Conservation (phyloP, 441 rosid genomes). For the Jatropha multifida region DNA sequence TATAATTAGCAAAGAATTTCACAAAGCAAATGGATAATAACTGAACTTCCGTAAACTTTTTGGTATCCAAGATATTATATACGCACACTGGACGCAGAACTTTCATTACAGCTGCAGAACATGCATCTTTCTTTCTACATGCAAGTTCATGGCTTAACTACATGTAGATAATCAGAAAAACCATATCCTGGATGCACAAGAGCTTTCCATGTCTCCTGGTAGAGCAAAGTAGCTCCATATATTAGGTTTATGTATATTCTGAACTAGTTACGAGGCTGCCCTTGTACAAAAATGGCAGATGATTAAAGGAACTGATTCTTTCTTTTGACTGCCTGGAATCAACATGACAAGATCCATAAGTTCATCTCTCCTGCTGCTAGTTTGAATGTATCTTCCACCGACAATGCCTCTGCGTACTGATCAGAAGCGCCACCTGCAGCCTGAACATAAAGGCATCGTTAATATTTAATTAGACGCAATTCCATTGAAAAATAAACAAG, state of each 20-base stretch:
- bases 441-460: slow-evolving; percentile 21
- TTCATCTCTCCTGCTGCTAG: slow-evolving; percentile 59
- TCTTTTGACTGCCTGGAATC: slow-evolving; percentile 16
- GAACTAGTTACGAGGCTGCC: not conserved
- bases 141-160: not conserved
- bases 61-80: not conserved
- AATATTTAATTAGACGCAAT: not conserved
- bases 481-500: not conserved
- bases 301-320: not conserved
- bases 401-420: slow-evolving; percentile 36
- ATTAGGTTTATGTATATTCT: not conserved
- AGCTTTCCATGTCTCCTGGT: not conserved
- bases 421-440: slow-evolving; percentile 31
- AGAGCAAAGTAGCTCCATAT: not conserved
- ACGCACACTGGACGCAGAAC: not conserved
- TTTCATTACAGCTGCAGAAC: not conserved
- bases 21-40: no score
- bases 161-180: not conserved
- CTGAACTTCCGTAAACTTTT: not conserved
- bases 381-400: slow-evolving; percentile 56
- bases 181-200: not conserved
- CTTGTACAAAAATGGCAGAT: not conserved
- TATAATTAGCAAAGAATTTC: no score
- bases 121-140: no score
- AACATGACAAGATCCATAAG: slow-evolving; percentile 42